Base-by-base conservation (phyloP, 2,329 filamentous ascomycete genomes). In the Epichloe scottii region DNA sequence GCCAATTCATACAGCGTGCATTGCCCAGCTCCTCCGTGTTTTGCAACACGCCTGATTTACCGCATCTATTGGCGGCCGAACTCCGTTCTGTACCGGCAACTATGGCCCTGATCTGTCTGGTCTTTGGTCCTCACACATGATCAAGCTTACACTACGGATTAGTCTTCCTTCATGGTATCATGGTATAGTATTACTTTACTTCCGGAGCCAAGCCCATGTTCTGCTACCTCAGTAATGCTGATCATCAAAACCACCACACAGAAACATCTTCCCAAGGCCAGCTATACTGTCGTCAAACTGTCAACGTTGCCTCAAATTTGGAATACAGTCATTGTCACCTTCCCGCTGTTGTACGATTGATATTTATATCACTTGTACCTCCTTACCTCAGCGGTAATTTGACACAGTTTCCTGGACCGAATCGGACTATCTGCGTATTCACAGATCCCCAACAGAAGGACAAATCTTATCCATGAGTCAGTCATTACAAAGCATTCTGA, bases 211-310 rank as follows among this genome's bases (percentile, higher is more conserved):
- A 37, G 37, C 35, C 34, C 21, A 42, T 34, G 17, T 26, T 42
- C 26, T 49, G 8, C 44, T 17, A 35, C 19, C 33, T 45, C 39
- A 34, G 48, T 45, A 42, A 19, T 39, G 48, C 51, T 50, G 38
- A 50, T 53, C n/a, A 46, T 47, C n/a, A 48, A 5, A 46, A 23
- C 37, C 34, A 50, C 35, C 23, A 30, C 46, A 35, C 26, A 15
- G n/a, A 48, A n/a, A 12, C 34, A 37, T 44, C 26, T 26, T 30
- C 23, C 12, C 42, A 5, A 41, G 30, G 41, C 14, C 23, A 35
- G 30, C 30, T 12, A 30, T 35, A 33, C 33, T 46, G 5, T 34
- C n/a, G n/a, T 23, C 19, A 23, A 46, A 17, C 6, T 35, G 41
- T 34, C 42, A 34, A 23, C 10, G 11, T 11, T 21, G 15, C 17